Percentiles rank a stretch among this genome's conserved stretches.
Evolutionary conservation across 768 basidiomycete genomes (phyloP).

Genomic region (Coprinopsis sp.): DNA sequence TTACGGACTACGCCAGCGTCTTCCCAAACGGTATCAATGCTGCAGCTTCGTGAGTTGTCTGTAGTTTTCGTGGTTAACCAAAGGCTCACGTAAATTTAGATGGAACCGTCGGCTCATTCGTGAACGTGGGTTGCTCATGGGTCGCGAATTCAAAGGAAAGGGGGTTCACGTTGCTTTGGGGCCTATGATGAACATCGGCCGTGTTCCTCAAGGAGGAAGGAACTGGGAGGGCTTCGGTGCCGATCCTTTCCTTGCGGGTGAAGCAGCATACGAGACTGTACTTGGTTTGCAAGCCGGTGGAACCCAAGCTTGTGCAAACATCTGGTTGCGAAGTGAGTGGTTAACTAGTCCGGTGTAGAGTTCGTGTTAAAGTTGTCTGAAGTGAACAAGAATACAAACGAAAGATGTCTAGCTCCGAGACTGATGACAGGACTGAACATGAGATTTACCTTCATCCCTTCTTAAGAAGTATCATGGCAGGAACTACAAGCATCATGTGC

Average conservation of each 20-base stretch:
- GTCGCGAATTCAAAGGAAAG: constrained; percentile 75
- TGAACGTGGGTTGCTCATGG: constrained; percentile 72
- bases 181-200: constrained; percentile 86
- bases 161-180: constrained; percentile 79
- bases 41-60: constrained; percentile 65
- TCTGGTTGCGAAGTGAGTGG: constrained; percentile 63
- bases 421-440: constrained; percentile 78
- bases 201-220: constrained; percentile 72
- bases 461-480: constrained; percentile 67
- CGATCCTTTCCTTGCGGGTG: constrained; percentile 84
- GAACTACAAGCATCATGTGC: constrained; percentile 72
- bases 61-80: background rate
- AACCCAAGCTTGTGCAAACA: constrained; percentile 89
- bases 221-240: constrained; percentile 97
- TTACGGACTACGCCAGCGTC: constrained; percentile 64
- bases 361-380: background rate
- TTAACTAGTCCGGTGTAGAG: background rate
- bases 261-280: constrained; percentile 74
- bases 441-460: constrained; percentile 72
- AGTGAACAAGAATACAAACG: constrained; percentile 70
- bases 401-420: constrained; percentile 52
- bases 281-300: constrained; percentile 75
- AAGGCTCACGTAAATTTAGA: constrained; percentile 25
- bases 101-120: constrained; percentile 80
- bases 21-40: constrained; percentile 85